A percentile compares a stretch with the other conserved stretches of the same genome.
Evolutionary conservation across 441 rosid genomes (phyloP).

Genomic region (Kokia cookei): DNA sequence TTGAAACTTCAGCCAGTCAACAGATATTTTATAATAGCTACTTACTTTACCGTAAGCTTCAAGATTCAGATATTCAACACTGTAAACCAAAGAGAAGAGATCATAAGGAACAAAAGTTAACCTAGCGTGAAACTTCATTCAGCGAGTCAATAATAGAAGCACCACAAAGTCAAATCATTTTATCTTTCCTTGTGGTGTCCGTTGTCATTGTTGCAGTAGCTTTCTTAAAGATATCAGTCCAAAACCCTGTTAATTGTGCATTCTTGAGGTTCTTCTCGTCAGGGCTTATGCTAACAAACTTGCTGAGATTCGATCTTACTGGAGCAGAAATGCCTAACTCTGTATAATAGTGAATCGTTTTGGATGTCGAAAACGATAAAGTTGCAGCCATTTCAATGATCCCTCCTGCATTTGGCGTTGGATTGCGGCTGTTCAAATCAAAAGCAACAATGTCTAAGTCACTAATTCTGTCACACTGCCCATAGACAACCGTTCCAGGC

Average conservation of each 20-base stretch:
- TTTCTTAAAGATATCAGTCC: background rate
- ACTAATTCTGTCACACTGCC: background rate
- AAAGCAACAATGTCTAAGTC: slow-evolving; percentile 4
- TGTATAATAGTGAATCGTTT: background rate
- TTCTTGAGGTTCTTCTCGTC: background rate
- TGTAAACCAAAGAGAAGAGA: background rate
- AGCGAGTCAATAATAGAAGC: background rate
- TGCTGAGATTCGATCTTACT: background rate
- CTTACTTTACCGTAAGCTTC: no score
- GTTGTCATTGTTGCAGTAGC: background rate
- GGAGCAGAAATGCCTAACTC: background rate
- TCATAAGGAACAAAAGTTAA: background rate
- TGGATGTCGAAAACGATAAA: background rate
- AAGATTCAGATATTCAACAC: no score
- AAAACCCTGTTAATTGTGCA: background rate
- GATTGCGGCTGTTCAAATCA: background rate
- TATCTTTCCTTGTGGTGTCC: background rate
- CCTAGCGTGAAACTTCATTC: background rate
- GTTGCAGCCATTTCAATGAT: slow-evolving; percentile 7
- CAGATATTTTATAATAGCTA: no score
- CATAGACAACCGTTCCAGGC: background rate
- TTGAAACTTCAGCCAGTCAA: background rate
- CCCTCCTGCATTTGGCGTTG: background rate
- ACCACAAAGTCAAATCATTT: background rate
- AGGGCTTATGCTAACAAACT: background rate